A percentile compares a stretch with the other conserved stretches of the same genome.
Evolutionary conservation across 176 grass and related monocot genomes (phyloP).

Genomic region (Hyparrhenia diplandra): DNA sequence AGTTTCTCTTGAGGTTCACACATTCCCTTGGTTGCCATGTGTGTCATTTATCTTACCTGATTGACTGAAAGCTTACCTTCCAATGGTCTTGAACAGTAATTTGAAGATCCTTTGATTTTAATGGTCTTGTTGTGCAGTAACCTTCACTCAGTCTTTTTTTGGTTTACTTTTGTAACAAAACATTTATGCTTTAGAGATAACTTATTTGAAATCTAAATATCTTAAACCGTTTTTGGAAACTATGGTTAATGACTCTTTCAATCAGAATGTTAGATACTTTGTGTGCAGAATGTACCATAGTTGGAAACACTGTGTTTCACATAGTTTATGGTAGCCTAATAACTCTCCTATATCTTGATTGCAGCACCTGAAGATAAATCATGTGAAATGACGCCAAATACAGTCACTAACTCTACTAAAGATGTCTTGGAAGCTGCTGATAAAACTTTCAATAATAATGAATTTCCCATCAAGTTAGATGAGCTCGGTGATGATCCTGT

Average conservation of each 20-base stretch:
- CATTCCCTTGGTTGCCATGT: not conserved
- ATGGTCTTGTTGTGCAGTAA: not conserved
- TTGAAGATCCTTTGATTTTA: not conserved
- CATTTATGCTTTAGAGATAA: no score
- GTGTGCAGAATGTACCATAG: no score
- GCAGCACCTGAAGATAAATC: slow-evolving; percentile 58
- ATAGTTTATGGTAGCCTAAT: no score
- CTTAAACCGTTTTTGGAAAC: no score
- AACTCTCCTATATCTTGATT: not conserved
- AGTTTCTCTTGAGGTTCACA: not conserved
- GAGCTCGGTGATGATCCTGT: slow-evolving; percentile 42
- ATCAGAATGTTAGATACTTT: no score
- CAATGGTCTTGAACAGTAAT: not conserved
- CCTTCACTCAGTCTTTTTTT: not conserved
- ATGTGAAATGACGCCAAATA: slow-evolving; percentile 39
- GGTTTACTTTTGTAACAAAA: no score
- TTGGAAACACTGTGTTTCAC: no score
- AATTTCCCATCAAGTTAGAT: slow-evolving; percentile 47
- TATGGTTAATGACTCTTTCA: no score
- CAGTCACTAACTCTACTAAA: slow-evolving; percentile 18
- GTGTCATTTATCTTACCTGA: not conserved
- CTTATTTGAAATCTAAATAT: no score
- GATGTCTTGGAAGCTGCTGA: slow-evolving; percentile 10
- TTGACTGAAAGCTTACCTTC: not conserved
- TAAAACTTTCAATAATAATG: not conserved